Conservation (phyloP, 371 early-diverging fungal genomes). For the Syncephalastrum contaminatum region DNA sequence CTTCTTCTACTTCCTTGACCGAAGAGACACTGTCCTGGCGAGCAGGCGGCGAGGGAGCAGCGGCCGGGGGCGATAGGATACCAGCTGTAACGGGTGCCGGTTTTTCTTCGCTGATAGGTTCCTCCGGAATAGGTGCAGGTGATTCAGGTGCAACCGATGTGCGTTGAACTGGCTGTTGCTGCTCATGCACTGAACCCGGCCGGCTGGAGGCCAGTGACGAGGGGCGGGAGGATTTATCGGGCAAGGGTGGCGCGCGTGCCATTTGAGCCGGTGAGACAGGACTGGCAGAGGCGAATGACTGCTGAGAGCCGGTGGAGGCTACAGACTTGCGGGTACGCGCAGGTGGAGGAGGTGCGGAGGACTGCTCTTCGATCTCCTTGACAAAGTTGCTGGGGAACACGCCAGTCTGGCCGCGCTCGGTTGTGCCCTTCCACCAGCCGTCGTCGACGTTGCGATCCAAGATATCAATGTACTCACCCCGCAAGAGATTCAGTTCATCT, state of each 20-base stretch:
- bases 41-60: slow-evolving; percentile 3
- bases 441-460: slow-evolving; percentile 55
- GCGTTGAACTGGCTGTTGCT: neutral
- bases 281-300: slow-evolving; percentile 13
- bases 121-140: slow-evolving; percentile 25
- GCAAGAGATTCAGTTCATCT: slow-evolving; percentile 56
- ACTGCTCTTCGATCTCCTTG: slow-evolving; percentile 52
- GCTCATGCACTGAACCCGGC: slow-evolving; percentile 17
- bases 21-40: slow-evolving; percentile 3
- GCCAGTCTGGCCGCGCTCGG: slow-evolving; percentile 56
- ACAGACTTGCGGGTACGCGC: slow-evolving; percentile 32
- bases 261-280: slow-evolving; percentile 7
- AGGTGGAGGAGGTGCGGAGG: slow-evolving; percentile 37
- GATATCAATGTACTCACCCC: slow-evolving; percentile 53
- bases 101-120: slow-evolving; percentile 6
- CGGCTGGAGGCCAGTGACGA: slow-evolving; percentile 12
- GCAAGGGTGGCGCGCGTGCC: slow-evolving; percentile 16
- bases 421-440: slow-evolving; percentile 64
- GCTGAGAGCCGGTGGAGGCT: slow-evolving; percentile 19
- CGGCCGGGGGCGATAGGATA: neutral
- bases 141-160: slow-evolving; percentile 1
- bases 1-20: slow-evolving; percentile 11
- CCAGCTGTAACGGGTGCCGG: neutral
- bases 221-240: slow-evolving; percentile 14
- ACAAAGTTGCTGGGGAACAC: slow-evolving; percentile 63